Evolutionary conservation across 306 rosid genomes (phyloP).

Genomic region (Delonix regia): DNA sequence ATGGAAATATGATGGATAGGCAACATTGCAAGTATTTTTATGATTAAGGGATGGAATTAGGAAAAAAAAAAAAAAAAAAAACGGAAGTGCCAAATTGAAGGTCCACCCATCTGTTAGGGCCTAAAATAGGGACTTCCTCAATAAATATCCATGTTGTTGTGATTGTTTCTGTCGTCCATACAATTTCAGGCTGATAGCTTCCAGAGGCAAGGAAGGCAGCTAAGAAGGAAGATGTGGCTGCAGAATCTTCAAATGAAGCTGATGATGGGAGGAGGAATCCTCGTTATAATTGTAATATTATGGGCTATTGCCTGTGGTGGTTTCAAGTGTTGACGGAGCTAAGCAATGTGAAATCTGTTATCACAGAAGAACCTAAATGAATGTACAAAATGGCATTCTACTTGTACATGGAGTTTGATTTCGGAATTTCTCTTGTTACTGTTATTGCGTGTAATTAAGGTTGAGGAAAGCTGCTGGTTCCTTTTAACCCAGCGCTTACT

Average conservation of each 20-base stretch:
- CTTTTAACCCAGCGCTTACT: slow-evolving; percentile 28
- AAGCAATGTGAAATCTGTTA: slow-evolving; percentile 19
- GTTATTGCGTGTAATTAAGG: slow-evolving; percentile 44
- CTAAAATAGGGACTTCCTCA: background rate
- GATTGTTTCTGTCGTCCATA: slow-evolving; percentile 5
- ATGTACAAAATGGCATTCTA: slow-evolving; percentile 50
- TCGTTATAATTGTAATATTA: slow-evolving; percentile 62
- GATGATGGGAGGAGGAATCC: slow-evolving; percentile 82
- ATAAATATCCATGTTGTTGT: slow-evolving; percentile 8
- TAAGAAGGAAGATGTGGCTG: slow-evolving; percentile 97
- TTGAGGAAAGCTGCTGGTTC: slow-evolving; percentile 28
- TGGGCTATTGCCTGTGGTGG: slow-evolving; percentile 93
- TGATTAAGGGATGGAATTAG: background rate
- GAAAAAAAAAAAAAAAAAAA: too few relatives aligned
- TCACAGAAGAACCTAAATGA: slow-evolving; percentile 35
- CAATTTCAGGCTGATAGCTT: slow-evolving; percentile 91
- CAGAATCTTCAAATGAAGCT: slow-evolving; percentile 94
- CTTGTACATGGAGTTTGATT: slow-evolving; percentile 42
- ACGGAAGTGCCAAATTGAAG: background rate
- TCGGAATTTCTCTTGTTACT: slow-evolving; percentile 36
- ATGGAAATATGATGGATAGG: background rate
- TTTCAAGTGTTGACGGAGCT: slow-evolving; percentile 70
- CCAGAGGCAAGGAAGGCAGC: slow-evolving; percentile 98
- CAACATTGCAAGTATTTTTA: background rate
- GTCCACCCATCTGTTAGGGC: background rate